Evolutionary conservation across 345 rosid species (phyloP).

Genomic region (Viola odorata): DNA sequence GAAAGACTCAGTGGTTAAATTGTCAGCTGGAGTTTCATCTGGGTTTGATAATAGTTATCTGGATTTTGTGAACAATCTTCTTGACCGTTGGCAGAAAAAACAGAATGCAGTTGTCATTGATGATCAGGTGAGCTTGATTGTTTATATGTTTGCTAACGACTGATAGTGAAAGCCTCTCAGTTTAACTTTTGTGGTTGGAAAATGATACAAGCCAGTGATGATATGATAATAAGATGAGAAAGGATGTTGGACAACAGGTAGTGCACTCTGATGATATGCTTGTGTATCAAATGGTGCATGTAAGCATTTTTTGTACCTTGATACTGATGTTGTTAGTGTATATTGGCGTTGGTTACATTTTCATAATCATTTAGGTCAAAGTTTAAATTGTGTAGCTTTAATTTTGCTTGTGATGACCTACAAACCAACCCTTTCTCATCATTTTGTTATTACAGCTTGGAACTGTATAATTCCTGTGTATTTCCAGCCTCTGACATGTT

Average conservation of each 20-base stretch:
- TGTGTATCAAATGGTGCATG: not conserved
- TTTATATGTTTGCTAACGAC: not conserved
- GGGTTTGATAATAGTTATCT: conserved; percentile 12
- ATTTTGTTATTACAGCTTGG: not conserved
- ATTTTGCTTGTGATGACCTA: not conserved
- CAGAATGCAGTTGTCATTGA: conserved; percentile 39
- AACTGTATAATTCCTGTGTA: not conserved
- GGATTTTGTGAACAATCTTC: conserved; percentile 26
- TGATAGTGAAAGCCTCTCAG: no score
- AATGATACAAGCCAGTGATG: no score
- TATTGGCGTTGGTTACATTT: no score
- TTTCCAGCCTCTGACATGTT: not conserved
- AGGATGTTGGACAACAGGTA: not conserved
- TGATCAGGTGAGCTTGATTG: conserved; percentile 33
- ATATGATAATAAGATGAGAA: not conserved
- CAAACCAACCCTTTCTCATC: not conserved
- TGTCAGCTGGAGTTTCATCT: conserved; percentile 19
- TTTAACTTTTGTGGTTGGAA: no score
- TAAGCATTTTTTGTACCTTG: no score
- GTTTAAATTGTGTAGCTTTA: not conserved
- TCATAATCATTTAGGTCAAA: no score
- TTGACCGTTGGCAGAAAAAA: conserved; percentile 22
- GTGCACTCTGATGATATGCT: not conserved
- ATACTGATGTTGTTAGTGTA: no score
- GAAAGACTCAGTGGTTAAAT: conserved; percentile 7